Conservation (phyloP, 2,329 filamentous ascomycete species). For the Fonsecaea nubica region DNA sequence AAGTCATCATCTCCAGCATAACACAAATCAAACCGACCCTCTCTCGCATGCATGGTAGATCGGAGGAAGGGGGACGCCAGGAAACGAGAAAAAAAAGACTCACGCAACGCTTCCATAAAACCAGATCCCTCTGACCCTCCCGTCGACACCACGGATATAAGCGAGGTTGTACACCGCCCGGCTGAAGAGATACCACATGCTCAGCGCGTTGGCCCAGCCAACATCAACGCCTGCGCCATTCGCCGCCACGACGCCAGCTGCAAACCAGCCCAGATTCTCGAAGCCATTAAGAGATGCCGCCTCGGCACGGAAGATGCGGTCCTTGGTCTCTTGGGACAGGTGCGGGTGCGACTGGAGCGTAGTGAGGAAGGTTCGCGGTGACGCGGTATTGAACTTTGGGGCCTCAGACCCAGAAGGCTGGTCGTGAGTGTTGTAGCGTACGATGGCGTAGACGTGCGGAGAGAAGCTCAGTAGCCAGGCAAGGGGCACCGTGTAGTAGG, state of each 20-base stretch:
- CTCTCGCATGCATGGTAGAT: neutral
- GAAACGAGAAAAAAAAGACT: neutral
- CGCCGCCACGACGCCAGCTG: constrained; percentile 48
- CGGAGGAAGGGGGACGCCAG: neutral
- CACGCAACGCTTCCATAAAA: constrained; percentile 4
- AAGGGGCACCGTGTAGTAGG: constrained; percentile 13
- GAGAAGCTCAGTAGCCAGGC: constrained; percentile 32
- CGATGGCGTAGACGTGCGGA: constrained; percentile 46
- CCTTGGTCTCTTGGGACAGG: constrained; percentile 41
- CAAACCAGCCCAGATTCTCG: constrained; percentile 51
- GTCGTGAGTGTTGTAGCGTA: constrained; percentile 22
- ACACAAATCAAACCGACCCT: neutral
- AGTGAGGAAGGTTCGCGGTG: constrained; percentile 14
- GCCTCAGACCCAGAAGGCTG: neutral
- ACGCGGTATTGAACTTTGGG: constrained; percentile 8
- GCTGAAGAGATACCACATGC: constrained; percentile 15
- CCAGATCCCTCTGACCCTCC: neutral
- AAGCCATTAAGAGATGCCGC: constrained; percentile 47
- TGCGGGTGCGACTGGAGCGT: constrained; percentile 5
- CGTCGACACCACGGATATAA: neutral
- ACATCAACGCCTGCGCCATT: constrained; percentile 37
- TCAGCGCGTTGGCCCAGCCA: constrained; percentile 2
- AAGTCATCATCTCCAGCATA: neutral
- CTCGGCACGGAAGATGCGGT: constrained; percentile 46
- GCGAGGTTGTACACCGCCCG: constrained; percentile 7